Evolutionary conservation across 225 moss, liverwort and hornwort genomes (phyloP).

Genomic region (Pseudoscleropodium purum): DNA sequence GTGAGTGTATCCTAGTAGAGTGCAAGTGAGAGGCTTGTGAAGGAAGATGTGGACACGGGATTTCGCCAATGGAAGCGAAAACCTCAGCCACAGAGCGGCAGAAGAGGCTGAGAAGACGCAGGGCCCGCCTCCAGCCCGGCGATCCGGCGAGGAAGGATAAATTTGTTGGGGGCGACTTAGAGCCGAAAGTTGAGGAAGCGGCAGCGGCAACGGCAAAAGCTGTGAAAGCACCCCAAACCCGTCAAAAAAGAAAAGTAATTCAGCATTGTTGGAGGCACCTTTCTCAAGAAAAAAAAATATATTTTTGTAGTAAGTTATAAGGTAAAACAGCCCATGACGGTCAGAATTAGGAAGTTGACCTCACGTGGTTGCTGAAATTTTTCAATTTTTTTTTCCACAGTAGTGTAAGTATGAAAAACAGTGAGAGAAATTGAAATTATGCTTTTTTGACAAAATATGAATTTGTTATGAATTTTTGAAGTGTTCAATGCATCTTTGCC

Average conservation of each 20-base stretch:
- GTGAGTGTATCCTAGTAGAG: not conserved
- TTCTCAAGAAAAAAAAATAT: too few relatives aligned
- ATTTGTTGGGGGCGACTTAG: not conserved
- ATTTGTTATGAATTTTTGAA: too few relatives aligned
- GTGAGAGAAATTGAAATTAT: too few relatives aligned
- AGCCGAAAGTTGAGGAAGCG: not conserved
- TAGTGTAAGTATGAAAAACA: too few relatives aligned
- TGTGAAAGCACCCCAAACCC: not conserved
- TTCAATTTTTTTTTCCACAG: too few relatives aligned
- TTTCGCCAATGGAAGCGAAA: not conserved
- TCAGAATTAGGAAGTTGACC: too few relatives aligned
- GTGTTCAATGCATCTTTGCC: too few relatives aligned
- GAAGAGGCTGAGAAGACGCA: not conserved
- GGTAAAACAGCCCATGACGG: too few relatives aligned
- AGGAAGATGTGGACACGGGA: not conserved
- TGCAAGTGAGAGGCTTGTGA: not conserved
- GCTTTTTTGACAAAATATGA: too few relatives aligned
- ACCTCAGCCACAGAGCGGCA: not conserved
- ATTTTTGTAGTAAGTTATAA: too few relatives aligned
- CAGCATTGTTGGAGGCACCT: not conserved
- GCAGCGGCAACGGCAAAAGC: not conserved
- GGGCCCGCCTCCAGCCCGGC: not conserved
- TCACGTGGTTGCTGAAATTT: too few relatives aligned
- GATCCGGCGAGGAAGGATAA: not conserved
- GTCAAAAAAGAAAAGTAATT: too few relatives aligned